phyloP scores from a whole-genome alignment of 2,329 filamentous ascomycete species.

The Phialophora chinensis region DNA sequence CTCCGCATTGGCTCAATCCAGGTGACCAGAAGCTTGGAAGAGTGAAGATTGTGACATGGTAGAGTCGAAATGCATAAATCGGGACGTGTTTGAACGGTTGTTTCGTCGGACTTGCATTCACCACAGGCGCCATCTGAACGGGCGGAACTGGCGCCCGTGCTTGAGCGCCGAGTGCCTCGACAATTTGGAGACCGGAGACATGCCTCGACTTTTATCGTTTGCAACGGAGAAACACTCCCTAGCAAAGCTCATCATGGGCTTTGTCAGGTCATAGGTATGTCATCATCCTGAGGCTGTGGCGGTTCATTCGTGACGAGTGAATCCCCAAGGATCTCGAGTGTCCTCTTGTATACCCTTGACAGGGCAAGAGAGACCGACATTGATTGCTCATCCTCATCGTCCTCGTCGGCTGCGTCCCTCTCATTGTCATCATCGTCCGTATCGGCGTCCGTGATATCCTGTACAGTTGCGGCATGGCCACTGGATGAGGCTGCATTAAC shows the following conservation, averaged over 20 bases:
- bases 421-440: constrained; percentile 31
- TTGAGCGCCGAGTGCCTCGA: not conserved
- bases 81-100: not conserved
- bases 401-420: constrained; percentile 20
- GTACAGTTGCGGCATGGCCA: constrained; percentile 22
- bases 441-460: constrained; percentile 30
- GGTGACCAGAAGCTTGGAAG: constrained; percentile 16
- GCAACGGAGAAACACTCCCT: not conserved
- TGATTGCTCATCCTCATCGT: constrained; percentile 13
- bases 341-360: constrained; percentile 37
- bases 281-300: constrained; percentile 13
- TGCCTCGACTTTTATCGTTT: not conserved
- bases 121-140: not conserved
- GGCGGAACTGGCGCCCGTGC: not conserved
- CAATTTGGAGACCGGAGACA: not conserved
- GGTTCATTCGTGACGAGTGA: constrained; percentile 15
- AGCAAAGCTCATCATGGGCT: not conserved
- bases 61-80: constrained; percentile 9
- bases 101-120: not conserved
- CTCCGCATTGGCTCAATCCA: constrained; percentile 10
- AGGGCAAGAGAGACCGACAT: constrained; percentile 31
- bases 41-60: constrained; percentile 5
- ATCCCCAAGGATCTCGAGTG: constrained; percentile 40
- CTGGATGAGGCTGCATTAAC: constrained; percentile 34
- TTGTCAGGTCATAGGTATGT: constrained; percentile 13